phyloP scores from a whole-genome alignment of 2,329 filamentous ascomycete species.

The Capronia americana region DNA sequence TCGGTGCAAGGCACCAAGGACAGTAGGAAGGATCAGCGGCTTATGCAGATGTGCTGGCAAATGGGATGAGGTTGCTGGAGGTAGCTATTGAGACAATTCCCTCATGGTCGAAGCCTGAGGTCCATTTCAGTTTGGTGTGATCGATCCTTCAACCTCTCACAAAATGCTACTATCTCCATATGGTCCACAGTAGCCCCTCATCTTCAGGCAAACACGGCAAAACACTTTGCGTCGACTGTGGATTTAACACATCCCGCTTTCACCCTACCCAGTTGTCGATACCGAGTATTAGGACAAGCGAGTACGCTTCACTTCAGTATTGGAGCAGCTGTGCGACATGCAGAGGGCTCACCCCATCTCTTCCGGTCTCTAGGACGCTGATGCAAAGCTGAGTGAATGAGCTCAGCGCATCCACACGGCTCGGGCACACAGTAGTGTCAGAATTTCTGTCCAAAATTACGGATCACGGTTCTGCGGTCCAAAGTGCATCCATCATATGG shows the following conservation, averaged over 20 bases:
- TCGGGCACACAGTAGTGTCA: background rate
- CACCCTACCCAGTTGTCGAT: background rate
- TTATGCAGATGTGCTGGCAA: background rate
- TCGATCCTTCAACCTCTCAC: background rate
- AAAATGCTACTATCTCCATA: background rate
- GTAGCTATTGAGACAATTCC: conserved; percentile 6
- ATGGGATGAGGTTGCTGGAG: background rate
- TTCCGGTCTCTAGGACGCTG: background rate
- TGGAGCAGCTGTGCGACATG: background rate
- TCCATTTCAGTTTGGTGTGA: background rate
- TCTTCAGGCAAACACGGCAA: background rate
- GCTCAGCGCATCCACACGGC: background rate
- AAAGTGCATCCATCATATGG: conserved; percentile 4
- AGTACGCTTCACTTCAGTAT: background rate
- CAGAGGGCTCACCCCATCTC: background rate
- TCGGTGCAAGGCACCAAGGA: conserved; percentile 8
- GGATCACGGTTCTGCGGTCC: background rate
- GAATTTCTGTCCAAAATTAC: background rate
- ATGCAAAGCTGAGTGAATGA: background rate
- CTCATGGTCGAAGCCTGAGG: background rate
- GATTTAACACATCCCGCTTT: background rate
- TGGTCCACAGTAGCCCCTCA: background rate
- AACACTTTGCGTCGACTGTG: background rate
- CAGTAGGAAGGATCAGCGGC: conserved; percentile 4
- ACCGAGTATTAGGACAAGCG: background rate